A percentile compares a stretch with the other conserved stretches of the same genome.
These are phyloP conservation scores for Termitomyces eurrhizus DNA, from an alignment of 768 basidiomycete species.

Conservation along the genomic window DNA sequence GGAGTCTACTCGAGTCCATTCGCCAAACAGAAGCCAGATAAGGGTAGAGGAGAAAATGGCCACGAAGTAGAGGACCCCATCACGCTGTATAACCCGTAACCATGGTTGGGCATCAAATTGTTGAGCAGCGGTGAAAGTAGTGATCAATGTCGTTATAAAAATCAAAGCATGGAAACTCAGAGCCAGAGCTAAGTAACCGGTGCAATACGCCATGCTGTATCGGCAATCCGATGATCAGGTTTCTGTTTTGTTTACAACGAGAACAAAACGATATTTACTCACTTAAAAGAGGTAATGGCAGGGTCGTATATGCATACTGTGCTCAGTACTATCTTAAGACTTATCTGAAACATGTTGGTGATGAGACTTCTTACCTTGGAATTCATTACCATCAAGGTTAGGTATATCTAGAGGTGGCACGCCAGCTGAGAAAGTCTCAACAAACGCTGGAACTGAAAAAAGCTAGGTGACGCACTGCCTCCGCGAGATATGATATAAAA, in stretches of 20 bases:
- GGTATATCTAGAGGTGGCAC: too few species aligned
- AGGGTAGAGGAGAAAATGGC: conserved; percentile 18
- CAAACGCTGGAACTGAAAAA: neutral
- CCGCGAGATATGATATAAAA: conserved; percentile 13
- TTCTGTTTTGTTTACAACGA: neutral
- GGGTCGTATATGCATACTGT: conserved; percentile 1
- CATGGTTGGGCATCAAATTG: conserved; percentile 7
- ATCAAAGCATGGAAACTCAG: conserved; percentile 16
- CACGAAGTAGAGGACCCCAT: conserved; percentile 18
- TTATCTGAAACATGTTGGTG: neutral
- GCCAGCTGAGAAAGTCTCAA: too few species aligned
- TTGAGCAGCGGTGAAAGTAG: conserved; percentile 10
- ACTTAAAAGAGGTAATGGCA: neutral
- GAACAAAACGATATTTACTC: neutral
- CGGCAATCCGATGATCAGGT: neutral
- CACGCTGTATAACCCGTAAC: conserved; percentile 16
- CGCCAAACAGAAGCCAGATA: conserved; percentile 12
- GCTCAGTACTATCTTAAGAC: neutral
- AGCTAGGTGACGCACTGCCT: neutral
- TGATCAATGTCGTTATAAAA: conserved; percentile 12
- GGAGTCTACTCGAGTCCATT: neutral
- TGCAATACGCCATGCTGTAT: neutral
- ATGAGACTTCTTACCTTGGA: neutral
- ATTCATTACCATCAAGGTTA: neutral
- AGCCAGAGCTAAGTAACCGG: conserved; percentile 13